phyloP scores from a whole-genome alignment of 306 rosid species.

The Trichosanthes truncata region DNA sequence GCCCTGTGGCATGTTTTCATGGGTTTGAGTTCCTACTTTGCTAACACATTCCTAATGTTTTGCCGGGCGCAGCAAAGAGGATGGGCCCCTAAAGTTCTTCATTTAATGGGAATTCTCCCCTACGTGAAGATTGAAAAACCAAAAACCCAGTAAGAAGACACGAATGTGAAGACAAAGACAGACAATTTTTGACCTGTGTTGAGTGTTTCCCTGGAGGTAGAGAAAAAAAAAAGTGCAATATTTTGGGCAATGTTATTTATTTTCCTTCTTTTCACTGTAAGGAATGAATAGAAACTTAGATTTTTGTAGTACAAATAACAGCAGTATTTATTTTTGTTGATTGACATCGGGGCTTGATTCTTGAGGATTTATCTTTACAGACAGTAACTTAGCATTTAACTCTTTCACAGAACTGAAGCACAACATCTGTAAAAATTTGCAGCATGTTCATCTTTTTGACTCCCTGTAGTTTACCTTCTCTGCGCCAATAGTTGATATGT shows the following conservation, averaged over 20 bases:
- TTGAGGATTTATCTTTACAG: background rate
- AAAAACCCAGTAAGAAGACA: slow-evolving; percentile 43
- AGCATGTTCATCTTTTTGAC: background rate
- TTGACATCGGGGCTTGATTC: background rate
- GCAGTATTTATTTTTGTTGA: background rate
- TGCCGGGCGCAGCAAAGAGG: slow-evolving; percentile 82
- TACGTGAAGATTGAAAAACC: slow-evolving; percentile 73
- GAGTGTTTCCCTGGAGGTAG: background rate
- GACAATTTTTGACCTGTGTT: slow-evolving; percentile 6
- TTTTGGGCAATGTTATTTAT: background rate
- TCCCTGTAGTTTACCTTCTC: background rate
- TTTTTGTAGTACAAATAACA: slow-evolving; percentile 4
- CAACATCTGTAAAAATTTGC: background rate
- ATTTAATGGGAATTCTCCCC: slow-evolving; percentile 53
- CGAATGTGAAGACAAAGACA: slow-evolving; percentile 3
- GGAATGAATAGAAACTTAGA: background rate
- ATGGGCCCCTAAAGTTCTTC: slow-evolving; percentile 52
- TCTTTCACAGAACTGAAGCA: background rate
- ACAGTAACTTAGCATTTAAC: background rate
- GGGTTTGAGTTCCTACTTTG: slow-evolving; percentile 63
- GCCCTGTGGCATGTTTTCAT: slow-evolving; percentile 80
- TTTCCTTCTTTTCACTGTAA: background rate
- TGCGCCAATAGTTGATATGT: background rate
- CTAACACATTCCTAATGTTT: slow-evolving; percentile 85
- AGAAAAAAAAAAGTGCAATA: background rate